These are phyloP conservation scores for Wolfiporia cocos DNA, from an alignment of 1,284 basidiomycete species.

Conservation along the genomic window DNA sequence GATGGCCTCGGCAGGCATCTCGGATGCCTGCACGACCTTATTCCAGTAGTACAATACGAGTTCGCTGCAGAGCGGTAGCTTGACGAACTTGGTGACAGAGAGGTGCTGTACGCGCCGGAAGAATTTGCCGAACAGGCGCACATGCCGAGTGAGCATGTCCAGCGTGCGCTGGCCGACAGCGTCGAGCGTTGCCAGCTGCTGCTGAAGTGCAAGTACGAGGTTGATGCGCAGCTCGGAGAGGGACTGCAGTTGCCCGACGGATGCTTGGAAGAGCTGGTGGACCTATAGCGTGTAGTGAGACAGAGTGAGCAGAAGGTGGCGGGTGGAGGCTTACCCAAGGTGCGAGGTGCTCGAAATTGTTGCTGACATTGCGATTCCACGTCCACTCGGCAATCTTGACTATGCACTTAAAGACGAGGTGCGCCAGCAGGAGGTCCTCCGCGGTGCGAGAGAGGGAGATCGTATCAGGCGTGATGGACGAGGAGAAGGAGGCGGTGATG, in stretches of 20 bases:
- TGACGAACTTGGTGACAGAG: constrained; percentile 50
- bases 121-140: constrained; percentile 68
- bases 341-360: constrained; percentile 37
- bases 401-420: constrained; percentile 67
- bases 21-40: constrained; percentile 64
- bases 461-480: constrained; percentile 26
- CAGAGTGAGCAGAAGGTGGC: not conserved
- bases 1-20: constrained; percentile 43
- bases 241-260: constrained; percentile 45
- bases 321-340: constrained; percentile 42
- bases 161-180: constrained; percentile 35
- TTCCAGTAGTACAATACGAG: constrained; percentile 75
- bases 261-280: constrained; percentile 51
- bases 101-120: constrained; percentile 70
- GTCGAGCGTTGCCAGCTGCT: constrained; percentile 21
- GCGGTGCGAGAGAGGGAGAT: constrained; percentile 33
- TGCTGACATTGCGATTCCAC: constrained; percentile 49
- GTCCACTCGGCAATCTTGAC: constrained; percentile 62
- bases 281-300: no score
- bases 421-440: constrained; percentile 54
- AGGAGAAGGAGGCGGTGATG: constrained; percentile 38
- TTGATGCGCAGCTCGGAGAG: constrained; percentile 45
- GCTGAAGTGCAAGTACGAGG: constrained; percentile 29
- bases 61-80: constrained; percentile 56
- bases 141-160: constrained; percentile 56